Base-by-base conservation (phyloP, 345 rosid species). In the Syzygium jambos region DNA sequence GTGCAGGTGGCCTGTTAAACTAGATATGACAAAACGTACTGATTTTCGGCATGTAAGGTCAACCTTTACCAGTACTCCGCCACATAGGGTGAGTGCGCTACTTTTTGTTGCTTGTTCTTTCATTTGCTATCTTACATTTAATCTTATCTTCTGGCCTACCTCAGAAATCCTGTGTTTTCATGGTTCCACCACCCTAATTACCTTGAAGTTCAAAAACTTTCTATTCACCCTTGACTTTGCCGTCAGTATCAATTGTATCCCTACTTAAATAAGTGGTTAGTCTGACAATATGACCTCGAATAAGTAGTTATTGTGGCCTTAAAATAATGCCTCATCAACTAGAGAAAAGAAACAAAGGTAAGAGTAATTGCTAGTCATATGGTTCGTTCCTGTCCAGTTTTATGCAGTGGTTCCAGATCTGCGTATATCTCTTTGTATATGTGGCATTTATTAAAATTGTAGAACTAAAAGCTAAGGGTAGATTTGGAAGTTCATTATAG, bases 1-100 rank as follows among this genome's bases (percentile, higher is more conserved):
- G 85, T 91, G 91, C 98, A 96, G 99, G 89, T 98, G 99, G 99
- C 99, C 99, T 77, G 88, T 91, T 63, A 98, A 92, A 93, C 86
- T 96, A 87, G 99, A 98, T 89, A 95, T 98, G 98, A 98, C 95
- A 51, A 98, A 95, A 87, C 97, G 99, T 82, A 95, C 99, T 25
- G 99, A 95, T 91, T 93, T 96, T 89, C 96, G 91, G 92, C 94
- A 95, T 87, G 93, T 98, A 89, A 95, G 92, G 87, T 89, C 96
- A 84, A 94, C 97, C 59, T 96, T 96, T 92, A 85, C 94, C 30
- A 92, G 90, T 88, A 95, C 95, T 51, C 98, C 95, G 21, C 93
- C 95, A 38, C 98, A 95, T 93, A 93, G 90, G 90, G 99, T 98
- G 92, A 94, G 98, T 25, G 63, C 6, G 29, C 65, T 27, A 27